These are phyloP conservation scores for Claviceps monticola DNA, from an alignment of 2,329 filamentous ascomycete genomes.

Conservation along the genomic window DNA sequence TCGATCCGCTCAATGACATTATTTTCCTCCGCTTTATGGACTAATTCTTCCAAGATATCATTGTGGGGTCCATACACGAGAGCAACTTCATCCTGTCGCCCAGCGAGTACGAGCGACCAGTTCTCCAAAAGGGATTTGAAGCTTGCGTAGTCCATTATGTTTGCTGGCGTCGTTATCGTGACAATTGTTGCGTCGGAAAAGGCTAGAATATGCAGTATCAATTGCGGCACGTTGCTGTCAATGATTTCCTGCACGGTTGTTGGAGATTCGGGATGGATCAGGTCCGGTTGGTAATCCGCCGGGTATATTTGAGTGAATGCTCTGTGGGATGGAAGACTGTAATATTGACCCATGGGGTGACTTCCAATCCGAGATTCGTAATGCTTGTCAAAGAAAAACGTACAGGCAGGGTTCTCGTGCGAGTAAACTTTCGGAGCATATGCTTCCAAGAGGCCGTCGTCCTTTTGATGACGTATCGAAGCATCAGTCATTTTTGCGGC, in stretches of 20 bases:
- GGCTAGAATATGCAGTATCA: constrained; percentile 3
- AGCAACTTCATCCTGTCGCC: neutral
- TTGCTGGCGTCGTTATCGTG: constrained; percentile 3
- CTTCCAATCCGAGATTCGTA: neutral
- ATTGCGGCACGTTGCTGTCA: constrained; percentile 3
- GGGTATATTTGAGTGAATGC: constrained; percentile 6
- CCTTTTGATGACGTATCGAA: neutral
- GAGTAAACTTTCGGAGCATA: constrained; percentile 4
- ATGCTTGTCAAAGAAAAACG: constrained; percentile 3
- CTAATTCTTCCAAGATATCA: constrained; percentile 2
- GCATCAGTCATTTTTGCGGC: neutral
- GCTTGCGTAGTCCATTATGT: constrained; percentile 4
- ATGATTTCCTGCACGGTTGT: constrained; percentile 4
- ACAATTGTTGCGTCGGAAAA: constrained; percentile 5
- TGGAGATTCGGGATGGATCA: constrained; percentile 1
- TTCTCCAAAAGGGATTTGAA: constrained; percentile 4
- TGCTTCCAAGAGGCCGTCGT: constrained; percentile 5
- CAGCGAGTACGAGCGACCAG: constrained; percentile 6
- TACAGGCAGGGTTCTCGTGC: constrained; percentile 2
- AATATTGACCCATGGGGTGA: constrained; percentile 2
- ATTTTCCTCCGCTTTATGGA: constrained; percentile 2
- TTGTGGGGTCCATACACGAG: neutral
- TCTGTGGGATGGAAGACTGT: neutral
- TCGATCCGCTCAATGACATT: neutral
- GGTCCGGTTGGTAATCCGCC: neutral